phyloP scores from a whole-genome alignment of 2,329 filamentous ascomycete genomes.

The Cladosporium sp. region DNA sequence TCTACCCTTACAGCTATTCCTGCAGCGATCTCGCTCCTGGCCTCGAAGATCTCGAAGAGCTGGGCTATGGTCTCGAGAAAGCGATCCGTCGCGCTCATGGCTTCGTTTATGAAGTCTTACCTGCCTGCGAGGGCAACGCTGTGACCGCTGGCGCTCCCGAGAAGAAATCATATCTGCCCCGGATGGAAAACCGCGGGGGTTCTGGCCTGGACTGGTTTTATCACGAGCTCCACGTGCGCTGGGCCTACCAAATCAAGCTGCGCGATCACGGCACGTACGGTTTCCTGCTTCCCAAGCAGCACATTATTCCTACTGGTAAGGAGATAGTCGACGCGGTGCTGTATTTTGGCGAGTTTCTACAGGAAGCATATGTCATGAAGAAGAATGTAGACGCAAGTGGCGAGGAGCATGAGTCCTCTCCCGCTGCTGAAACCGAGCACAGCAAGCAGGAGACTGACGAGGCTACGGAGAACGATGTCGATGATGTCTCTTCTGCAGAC shows the following conservation, averaged over 20 bases:
- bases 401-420: slow-evolving; percentile 2
- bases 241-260: slow-evolving; percentile 90
- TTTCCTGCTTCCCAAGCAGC: slow-evolving; percentile 78
- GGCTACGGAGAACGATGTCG: slow-evolving; percentile 17
- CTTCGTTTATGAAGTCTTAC: slow-evolving; percentile 55
- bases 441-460: slow-evolving; percentile 21
- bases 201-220: slow-evolving; percentile 95
- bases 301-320: slow-evolving; percentile 84
- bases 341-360: slow-evolving; percentile 75
- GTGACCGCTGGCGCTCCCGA: slow-evolving; percentile 40
- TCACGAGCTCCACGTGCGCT: slow-evolving; percentile 74
- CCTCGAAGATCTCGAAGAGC: slow-evolving; percentile 84
- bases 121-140: slow-evolving; percentile 75
- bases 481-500: neutral
- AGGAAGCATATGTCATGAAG: slow-evolving; percentile 38
- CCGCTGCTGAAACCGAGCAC: neutral
- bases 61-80: slow-evolving; percentile 82
- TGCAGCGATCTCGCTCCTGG: slow-evolving; percentile 75
- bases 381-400: slow-evolving; percentile 12
- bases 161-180: slow-evolving; percentile 36
- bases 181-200: slow-evolving; percentile 72
- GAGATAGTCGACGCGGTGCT: slow-evolving; percentile 80
- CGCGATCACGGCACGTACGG: slow-evolving; percentile 92
- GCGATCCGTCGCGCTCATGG: slow-evolving; percentile 79
- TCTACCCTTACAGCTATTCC: slow-evolving; percentile 87